Evolutionary conservation across 345 rosid genomes (phyloP), one percentile per base, ranked within the genome.

Genomic region (Lagerstroemia speciosa): DNA sequence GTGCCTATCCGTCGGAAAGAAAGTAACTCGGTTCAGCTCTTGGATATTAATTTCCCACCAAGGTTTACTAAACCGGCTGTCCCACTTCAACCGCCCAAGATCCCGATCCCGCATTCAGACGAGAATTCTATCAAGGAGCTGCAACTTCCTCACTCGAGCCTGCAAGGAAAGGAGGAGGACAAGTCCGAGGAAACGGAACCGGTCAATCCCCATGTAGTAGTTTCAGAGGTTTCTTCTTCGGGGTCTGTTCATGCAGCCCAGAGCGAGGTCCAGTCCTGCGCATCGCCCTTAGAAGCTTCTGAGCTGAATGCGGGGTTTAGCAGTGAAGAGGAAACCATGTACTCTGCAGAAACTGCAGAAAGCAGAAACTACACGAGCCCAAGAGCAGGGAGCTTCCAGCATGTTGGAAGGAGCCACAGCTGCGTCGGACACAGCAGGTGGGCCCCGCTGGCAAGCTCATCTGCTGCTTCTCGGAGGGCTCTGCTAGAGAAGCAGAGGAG

Each of bases 271-370:
- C 83, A 74, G 77, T 84, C 90, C 31, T 81, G 93, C 71, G 80
- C 86, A 70, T 84, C 86, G 15, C 89, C 83, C 0, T 41, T 75
- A 43, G 83, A 78, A 62, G 83, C 72, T 66, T 69, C 73, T 0
- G 81, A 77, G 76, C 64, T 81, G 80, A 80, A 81, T 71, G 68
- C 79, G n/a, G 88, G 83, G 24, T 84, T 82, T 58, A 84, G 84
- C 79, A 88, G 95, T 16, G 97, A 91, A 72, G 96, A 83, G 76
- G 97, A 89, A 81, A 94, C 97, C 3, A 86, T 94, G 99, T 91
- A 94, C 82, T 94, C 99, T 15, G 99, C 95, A 8, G 99, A 91
- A 82, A 93, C 99, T 69, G 97, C 97, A 0, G 97, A 91, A 78
- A 94, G 99, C 80, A 78, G 97, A 72, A 94, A 94, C 80, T 91